These are phyloP conservation scores for Cytospora paraplurivora DNA, from an alignment of 2,329 filamentous ascomycete genomes.

Conservation along the genomic window DNA sequence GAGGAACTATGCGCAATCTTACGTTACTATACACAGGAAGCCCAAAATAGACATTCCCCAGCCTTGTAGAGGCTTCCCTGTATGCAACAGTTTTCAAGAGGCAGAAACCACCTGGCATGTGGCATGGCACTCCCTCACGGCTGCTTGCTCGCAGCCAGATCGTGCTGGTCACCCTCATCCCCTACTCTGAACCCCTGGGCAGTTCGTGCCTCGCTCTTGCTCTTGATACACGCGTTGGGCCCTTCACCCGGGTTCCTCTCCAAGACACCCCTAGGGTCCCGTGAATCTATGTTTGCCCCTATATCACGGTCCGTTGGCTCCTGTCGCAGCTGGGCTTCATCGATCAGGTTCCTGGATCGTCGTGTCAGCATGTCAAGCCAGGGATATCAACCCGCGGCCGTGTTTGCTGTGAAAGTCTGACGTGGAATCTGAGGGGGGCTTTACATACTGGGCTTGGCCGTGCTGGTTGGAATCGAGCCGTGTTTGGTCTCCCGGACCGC, in stretches of 20 bases:
- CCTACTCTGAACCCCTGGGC: slow-evolving; percentile 9
- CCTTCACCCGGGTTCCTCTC: slow-evolving; percentile 1
- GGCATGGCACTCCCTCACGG: background rate
- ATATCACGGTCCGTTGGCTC: slow-evolving; percentile 19
- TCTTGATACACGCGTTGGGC: background rate
- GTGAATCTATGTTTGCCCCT: slow-evolving; percentile 14
- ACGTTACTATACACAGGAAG: too few relatives aligned
- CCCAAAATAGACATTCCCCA: too few relatives aligned
- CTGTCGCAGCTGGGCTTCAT: slow-evolving; percentile 16
- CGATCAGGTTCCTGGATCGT: slow-evolving; percentile 9
- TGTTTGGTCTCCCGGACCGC: background rate
- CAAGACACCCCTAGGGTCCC: slow-evolving; percentile 3
- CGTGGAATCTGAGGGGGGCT: rapidly evolving
- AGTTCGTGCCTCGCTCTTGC: slow-evolving; percentile 5
- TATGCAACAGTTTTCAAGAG: too few relatives aligned
- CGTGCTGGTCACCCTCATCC: slow-evolving; percentile 11
- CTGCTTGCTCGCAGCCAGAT: slow-evolving; percentile 1
- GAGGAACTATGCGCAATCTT: too few relatives aligned
- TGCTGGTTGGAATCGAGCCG: slow-evolving; percentile 4
- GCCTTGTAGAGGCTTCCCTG: too few relatives aligned
- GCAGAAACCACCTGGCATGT: too few relatives aligned
- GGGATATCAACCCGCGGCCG: background rate
- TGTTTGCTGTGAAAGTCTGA: background rate
- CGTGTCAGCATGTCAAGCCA: background rate
- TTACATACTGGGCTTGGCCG: slow-evolving; percentile 5